Evolutionary conservation across 2,329 filamentous ascomycete genomes (phyloP).

Genomic region (Shiraia bambusicola): DNA sequence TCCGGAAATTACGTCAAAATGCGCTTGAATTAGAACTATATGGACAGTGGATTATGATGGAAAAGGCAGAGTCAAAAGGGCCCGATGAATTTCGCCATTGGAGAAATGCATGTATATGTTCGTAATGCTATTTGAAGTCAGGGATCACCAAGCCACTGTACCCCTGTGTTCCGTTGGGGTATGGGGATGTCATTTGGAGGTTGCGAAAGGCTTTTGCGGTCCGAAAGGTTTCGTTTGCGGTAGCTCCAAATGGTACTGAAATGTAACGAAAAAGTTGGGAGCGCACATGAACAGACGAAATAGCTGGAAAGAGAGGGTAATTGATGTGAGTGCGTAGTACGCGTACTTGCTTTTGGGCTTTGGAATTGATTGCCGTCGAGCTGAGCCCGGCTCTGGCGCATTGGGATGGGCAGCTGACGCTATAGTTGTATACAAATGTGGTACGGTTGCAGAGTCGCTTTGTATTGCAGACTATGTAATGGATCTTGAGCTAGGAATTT

Average conservation of each 20-base stretch:
- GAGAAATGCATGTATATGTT: conserved; percentile 13
- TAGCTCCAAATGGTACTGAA: conserved; percentile 18
- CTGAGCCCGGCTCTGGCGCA: conserved; percentile 18
- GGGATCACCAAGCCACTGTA: conserved; percentile 10
- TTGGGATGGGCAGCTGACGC: conserved; percentile 14
- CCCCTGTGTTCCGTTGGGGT: conserved; percentile 11
- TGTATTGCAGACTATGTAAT: not conserved
- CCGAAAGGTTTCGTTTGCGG: conserved; percentile 11
- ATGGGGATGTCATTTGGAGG: conserved; percentile 16
- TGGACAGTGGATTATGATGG: conserved; percentile 13
- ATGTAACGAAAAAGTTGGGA: conserved; percentile 3
- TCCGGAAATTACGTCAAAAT: conserved; percentile 23
- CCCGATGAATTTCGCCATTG: conserved; percentile 10
- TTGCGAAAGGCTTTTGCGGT: conserved; percentile 5
- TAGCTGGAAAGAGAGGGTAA: conserved; percentile 3
- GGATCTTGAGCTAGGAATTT: too few species aligned
- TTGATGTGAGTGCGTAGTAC: conserved; percentile 15
- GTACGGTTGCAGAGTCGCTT: conserved; percentile 4
- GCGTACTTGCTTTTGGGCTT: conserved; percentile 13
- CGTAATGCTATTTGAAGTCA: conserved; percentile 17
- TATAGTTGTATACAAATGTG: conserved; percentile 14
- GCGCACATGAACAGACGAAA: conserved; percentile 11
- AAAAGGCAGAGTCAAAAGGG: conserved; percentile 7
- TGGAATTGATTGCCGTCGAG: conserved; percentile 11
- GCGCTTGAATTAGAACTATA: conserved; percentile 18